Percentiles rank a stretch among this genome's conserved stretches.
Evolutionary conservation across 2,329 filamentous ascomycete species (phyloP).

Genomic region (Pestalotiopsis sp.): DNA sequence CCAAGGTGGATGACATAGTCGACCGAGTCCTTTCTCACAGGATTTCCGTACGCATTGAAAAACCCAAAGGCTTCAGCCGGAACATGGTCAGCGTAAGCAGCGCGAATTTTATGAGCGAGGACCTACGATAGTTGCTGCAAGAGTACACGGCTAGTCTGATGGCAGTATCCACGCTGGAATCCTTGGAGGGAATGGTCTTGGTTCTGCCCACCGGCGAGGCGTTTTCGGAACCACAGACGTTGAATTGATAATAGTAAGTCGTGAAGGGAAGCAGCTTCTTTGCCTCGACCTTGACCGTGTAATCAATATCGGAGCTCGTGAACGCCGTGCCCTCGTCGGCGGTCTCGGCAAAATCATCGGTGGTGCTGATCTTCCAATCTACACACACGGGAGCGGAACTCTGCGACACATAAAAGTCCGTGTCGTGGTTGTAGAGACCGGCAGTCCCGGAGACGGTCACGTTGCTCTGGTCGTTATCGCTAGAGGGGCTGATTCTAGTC

Average conservation of each 20-base stretch:
- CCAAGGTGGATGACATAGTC: constrained; percentile 62
- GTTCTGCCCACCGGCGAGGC: constrained; percentile 65
- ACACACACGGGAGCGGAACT: constrained; percentile 66
- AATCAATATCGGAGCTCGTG: constrained; percentile 73
- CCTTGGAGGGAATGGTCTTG: constrained; percentile 63
- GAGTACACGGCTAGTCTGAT: constrained; percentile 70
- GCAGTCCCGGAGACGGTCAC: constrained; percentile 39
- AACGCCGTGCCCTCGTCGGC: constrained; percentile 61
- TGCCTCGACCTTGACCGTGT: constrained; percentile 73
- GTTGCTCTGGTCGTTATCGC: constrained; percentile 47
- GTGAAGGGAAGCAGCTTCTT: constrained; percentile 62
- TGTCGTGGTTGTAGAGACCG: constrained; percentile 43
- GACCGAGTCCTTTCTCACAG: constrained; percentile 57
- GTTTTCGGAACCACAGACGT: constrained; percentile 62
- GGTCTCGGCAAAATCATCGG: constrained; percentile 39
- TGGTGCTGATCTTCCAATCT: constrained; percentile 60
- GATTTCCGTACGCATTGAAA: constrained; percentile 62
- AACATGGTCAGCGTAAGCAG: background rate
- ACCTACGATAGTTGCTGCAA: constrained; percentile 65
- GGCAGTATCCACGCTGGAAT: constrained; percentile 53
- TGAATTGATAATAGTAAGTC: constrained; percentile 69
- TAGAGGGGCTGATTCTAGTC: constrained; percentile 41
- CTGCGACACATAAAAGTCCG: constrained; percentile 41
- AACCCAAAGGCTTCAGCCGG: constrained; percentile 47
- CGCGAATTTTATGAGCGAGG: background rate